These are phyloP conservation scores for Phellopilus nigrolimitatus DNA, from an alignment of 1,284 basidiomycete genomes.

Conservation along the genomic window DNA sequence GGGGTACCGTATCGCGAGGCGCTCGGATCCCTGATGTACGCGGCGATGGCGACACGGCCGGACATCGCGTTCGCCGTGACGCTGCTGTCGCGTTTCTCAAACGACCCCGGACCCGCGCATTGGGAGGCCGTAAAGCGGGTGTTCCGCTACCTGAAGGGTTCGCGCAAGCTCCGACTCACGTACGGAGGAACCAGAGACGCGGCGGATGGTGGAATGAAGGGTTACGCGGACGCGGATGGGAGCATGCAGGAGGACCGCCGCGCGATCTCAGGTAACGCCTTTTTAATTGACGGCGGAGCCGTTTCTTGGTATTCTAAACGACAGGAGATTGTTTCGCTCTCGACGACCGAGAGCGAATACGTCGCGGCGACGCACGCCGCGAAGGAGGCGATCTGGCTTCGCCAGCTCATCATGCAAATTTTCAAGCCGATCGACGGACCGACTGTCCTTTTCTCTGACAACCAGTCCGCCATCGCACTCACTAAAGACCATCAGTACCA, in stretches of 20 bases:
- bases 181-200: constrained; percentile 5
- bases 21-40: constrained; percentile 32
- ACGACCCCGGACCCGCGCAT: constrained; percentile 16
- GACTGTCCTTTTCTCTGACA: no score
- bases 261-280: constrained; percentile 23
- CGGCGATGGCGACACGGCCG: constrained; percentile 27
- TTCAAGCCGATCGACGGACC: no score
- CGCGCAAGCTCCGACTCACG: constrained; percentile 7
- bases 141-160: constrained; percentile 18
- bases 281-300: constrained; percentile 14
- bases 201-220: background rate
- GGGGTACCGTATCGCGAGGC: constrained; percentile 28
- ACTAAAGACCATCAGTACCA: no score
- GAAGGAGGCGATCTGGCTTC: no score
- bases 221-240: constrained; percentile 21
- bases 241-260: constrained; percentile 17
- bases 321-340: constrained; percentile 16
- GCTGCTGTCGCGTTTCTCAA: constrained; percentile 17
- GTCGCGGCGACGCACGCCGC: no score
- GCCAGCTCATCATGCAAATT: no score
- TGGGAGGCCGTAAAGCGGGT: constrained; percentile 20
- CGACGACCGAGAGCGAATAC: no score
- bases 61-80: constrained; percentile 20
- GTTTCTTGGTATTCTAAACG: constrained; percentile 23
- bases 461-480: no score